Base-by-base conservation (phyloP, 306 rosid species). In the Medicago arabica region DNA sequence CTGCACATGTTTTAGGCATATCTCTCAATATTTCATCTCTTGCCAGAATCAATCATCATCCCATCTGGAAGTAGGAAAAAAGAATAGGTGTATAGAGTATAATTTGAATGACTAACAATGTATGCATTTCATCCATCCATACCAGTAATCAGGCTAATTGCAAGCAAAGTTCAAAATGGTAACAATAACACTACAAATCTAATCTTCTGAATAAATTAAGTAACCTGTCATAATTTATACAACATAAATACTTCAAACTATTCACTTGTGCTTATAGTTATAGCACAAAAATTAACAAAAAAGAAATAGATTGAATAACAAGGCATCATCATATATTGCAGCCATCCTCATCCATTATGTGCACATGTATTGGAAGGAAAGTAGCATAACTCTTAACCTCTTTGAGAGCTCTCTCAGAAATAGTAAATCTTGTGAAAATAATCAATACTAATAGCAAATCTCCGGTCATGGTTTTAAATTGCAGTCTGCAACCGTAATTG, bases 301-400 rank as follows among this genome's bases (percentile, higher is more conserved):
- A 10, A 9, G 75, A 78, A 43, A 75, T 16, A 69, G 74, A 57
- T 57, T 58, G 77, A 67, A 63, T 74, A 65, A 60, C 60, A 31
- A 50, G 59, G n/a, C 44, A 66, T 41, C 7, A 61, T n/a, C n/a
- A n/a, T n/a, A n/a, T 50, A 40, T 78, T 50, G 46, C n/a, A 31
- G 69, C 63, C 65, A 72, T 64, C 74, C 69, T 70, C 55, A 78
- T 74, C 78, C 18, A 60, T 25, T 81, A 69, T 86, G 84, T 68
- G 79, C 75, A 80, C 55, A 58, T 57, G 59, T 38, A 78, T 63
- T 74, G 51, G 50, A 78, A 80, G 61, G 44, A 47, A 78, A 75
- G 54, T 65, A 72, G 78, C 75, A 63, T 38, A 8, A 77, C 72
- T 44, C 43, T 40, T 25, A 4, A 31, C 36, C 36, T 31, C 36